Evolutionary conservation across 2,329 filamentous ascomycete genomes (phyloP).

Genomic region (Bretziella fagacearum): DNA sequence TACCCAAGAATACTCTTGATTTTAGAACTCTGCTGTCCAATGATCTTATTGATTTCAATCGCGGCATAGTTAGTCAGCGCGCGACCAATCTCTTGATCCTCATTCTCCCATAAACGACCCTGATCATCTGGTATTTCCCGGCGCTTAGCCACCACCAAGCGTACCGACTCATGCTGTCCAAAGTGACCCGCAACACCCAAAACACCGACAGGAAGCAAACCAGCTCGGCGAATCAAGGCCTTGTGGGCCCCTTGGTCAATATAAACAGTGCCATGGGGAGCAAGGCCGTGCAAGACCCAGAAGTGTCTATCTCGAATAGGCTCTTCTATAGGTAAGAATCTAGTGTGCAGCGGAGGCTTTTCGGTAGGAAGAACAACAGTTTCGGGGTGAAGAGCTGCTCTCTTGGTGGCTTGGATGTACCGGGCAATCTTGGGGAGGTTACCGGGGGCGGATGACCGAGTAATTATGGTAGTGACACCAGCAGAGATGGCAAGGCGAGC

Average conservation of each 20-base stretch:
- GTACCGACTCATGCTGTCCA: slow-evolving; percentile 80
- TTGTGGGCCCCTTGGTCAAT: slow-evolving; percentile 80
- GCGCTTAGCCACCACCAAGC: slow-evolving; percentile 62
- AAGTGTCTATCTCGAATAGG: slow-evolving; percentile 90
- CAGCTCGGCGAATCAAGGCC: slow-evolving; percentile 67
- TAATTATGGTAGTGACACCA: slow-evolving; percentile 91
- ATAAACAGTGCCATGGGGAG: slow-evolving; percentile 77
- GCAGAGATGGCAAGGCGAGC: slow-evolving; percentile 83
- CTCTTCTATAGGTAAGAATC: slow-evolving; percentile 69
- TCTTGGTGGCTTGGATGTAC: slow-evolving; percentile 47
- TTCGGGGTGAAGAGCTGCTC: slow-evolving; percentile 17
- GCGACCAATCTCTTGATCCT: slow-evolving; percentile 59
- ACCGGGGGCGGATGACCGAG: slow-evolving; percentile 77
- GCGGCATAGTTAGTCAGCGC: slow-evolving; percentile 90
- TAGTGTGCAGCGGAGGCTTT: slow-evolving; percentile 62
- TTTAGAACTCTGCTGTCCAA: slow-evolving; percentile 65
- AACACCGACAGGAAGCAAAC: slow-evolving; percentile 78
- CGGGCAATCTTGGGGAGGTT: slow-evolving; percentile 79
- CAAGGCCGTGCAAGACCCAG: slow-evolving; percentile 87
- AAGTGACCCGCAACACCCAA: slow-evolving; percentile 80
- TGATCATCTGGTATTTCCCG: slow-evolving; percentile 25
- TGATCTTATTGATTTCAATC: slow-evolving; percentile 66
- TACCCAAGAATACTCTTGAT: slow-evolving; percentile 73
- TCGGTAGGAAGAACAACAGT: slow-evolving; percentile 17
- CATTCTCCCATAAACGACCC: slow-evolving; percentile 32